Base-by-base conservation (phyloP, 1,284 basidiomycete species). In the Ceratobasidium sp. region DNA sequence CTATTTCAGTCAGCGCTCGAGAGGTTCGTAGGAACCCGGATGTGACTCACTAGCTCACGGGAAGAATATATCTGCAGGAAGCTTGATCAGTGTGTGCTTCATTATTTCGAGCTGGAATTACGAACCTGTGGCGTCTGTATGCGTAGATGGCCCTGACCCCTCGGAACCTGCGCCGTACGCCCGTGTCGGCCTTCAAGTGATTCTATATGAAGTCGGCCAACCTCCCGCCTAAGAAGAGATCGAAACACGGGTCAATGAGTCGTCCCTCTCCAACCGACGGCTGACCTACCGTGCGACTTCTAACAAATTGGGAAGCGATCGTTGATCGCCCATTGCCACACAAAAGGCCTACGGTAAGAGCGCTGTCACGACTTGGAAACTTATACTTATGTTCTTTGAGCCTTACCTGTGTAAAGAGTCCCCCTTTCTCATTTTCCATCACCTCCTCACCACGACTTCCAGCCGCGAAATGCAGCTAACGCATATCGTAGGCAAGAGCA, bases 321-420 rank as follows among this genome's bases (percentile, higher is more conserved):
- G 34, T 17, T 17, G 27, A 34, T 32, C 25, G 3, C 1, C 15
- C 31, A 64, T 53, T 2, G 35, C 43, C 12, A 25, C 27, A 25
- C 25, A 20, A 38, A 64, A 47, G 2, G 40, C 22, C 56, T 58
- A 20, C 13, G 27, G 29, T 27, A 15, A 53, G 31, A n/a, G 25
- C 25, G 12, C 32, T 3, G 12, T 27, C n/a, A 29, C 7, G 13
- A 32, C 6, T 34, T 53, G 27, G 7, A 15, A 15, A 32, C n/a
- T 27, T 34, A 15, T 20, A 32, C n/a, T n/a, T n/a, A n/a, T n/a
- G n/a, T n/a, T n/a, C n/a, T n/a, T n/a, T n/a, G n/a, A 29, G 29
- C 25, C 29, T 13, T 8, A 62, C 64, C 47, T 43, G 64, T n/a
- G 64, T 67, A 25, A 67, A 55, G 40, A 45, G 50, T 7, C 57